These are phyloP conservation scores for Fusarium coffeatum DNA, from an alignment of 2,329 filamentous ascomycete genomes.

Conservation along the genomic window DNA sequence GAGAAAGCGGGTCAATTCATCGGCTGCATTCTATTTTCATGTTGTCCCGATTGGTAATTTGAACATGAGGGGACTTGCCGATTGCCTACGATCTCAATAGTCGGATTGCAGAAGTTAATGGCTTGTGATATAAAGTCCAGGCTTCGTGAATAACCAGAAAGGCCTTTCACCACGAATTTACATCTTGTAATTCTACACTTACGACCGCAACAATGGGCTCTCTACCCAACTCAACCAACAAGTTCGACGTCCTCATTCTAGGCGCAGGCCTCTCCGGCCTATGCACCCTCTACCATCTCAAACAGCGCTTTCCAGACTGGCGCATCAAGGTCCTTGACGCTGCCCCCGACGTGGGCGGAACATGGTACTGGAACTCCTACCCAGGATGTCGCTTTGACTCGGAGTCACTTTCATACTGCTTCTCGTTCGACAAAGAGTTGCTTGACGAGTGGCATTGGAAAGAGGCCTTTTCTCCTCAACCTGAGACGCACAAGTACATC, in stretches of 20 bases:
- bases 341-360: slow-evolving; percentile 39
- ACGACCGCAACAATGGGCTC: slow-evolving; percentile 27
- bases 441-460: slow-evolving; percentile 40
- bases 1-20: not conserved
- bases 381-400: slow-evolving; percentile 54
- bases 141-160: fast-evolving
- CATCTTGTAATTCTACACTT: not conserved
- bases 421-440: slow-evolving; percentile 34
- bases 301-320: slow-evolving; percentile 46
- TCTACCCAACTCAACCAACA: slow-evolving; percentile 7
- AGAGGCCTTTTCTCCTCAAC: slow-evolving; percentile 54
- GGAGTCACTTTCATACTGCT: slow-evolving; percentile 54
- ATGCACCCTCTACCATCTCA: slow-evolving; percentile 55
- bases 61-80: too few relatives aligned
- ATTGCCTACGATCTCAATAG: not conserved
- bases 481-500: slow-evolving; percentile 57
- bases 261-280: slow-evolving; percentile 53
- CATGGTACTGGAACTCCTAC: slow-evolving; percentile 46
- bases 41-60: not conserved
- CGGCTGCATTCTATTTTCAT: not conserved
- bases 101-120: not conserved
- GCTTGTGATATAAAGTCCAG: not conserved
- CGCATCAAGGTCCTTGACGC: slow-evolving; percentile 35
- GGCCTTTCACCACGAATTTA: fast-evolving
- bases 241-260: slow-evolving; percentile 38